Evolutionary conservation across 768 basidiomycete genomes (phyloP).

Genomic region (Podaxis sp.): DNA sequence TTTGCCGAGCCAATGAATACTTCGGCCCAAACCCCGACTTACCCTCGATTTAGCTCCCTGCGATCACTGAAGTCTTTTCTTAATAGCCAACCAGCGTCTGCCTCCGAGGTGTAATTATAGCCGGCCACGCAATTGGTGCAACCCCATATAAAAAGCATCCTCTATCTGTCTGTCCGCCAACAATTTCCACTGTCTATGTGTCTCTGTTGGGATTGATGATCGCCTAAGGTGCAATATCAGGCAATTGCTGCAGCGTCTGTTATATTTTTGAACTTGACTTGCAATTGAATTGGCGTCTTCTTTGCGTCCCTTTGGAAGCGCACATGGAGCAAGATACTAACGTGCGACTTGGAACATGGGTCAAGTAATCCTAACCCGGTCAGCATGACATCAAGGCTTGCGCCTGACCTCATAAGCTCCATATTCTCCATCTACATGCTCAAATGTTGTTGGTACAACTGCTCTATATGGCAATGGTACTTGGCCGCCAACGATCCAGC

Average conservation of each 20-base stretch:
- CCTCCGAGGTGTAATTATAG: background rate
- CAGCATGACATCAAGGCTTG: background rate
- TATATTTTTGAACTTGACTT: background rate
- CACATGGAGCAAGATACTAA: background rate
- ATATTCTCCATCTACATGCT: too few species aligned
- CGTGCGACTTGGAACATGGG: background rate
- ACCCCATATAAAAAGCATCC: background rate
- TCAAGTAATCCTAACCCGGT: background rate
- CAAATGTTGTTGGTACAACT: too few species aligned
- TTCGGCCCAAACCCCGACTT: too few species aligned
- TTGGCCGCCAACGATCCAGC: background rate
- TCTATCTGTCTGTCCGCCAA: background rate
- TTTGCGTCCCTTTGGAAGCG: background rate
- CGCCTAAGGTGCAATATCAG: background rate
- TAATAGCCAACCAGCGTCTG: background rate
- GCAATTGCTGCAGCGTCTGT: too few species aligned
- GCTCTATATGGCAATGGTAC: too few species aligned
- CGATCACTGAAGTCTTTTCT: background rate
- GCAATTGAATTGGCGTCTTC: background rate
- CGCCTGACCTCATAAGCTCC: background rate
- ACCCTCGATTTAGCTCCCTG: background rate
- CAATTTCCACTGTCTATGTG: background rate
- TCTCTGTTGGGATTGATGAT: background rate
- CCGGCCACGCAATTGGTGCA: background rate
- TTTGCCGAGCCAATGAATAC: background rate